A percentile compares a stretch with the other conserved stretches of the same genome.
These are phyloP conservation scores for Phytophthora chlamydospora DNA, from an alignment of 352 stramenopile genomes.

Conservation along the genomic window DNA sequence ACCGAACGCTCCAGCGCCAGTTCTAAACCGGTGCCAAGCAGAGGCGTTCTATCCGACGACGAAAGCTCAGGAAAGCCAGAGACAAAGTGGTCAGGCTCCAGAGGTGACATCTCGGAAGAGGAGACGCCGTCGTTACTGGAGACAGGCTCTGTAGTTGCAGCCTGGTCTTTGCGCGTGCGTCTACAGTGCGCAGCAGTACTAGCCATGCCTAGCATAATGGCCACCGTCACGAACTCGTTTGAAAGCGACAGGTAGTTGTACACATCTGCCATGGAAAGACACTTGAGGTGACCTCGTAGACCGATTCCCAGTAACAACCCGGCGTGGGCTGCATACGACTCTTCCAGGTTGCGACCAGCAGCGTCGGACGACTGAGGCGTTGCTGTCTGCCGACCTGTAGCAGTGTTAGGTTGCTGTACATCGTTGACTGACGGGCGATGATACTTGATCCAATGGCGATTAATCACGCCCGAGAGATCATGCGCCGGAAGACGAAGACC, in stretches of 20 bases:
- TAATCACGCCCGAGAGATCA: constrained; percentile 88
- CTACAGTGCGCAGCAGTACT: constrained; percentile 92
- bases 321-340: constrained; percentile 91
- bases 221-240: constrained; percentile 96
- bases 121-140: constrained; percentile 1
- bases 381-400: constrained; percentile 18
- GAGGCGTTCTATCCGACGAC: constrained; percentile 36
- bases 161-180: constrained; percentile 45
- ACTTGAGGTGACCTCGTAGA: constrained; percentile 93
- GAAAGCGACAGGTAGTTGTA: constrained; percentile 98
- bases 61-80: constrained; percentile 32
- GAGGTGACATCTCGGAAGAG: constrained; percentile 15
- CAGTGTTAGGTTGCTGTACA: constrained; percentile 17
- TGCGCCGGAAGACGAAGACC: constrained; percentile 86
- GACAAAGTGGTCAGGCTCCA: constrained; percentile 31
- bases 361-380: constrained; percentile 23
- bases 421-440: constrained; percentile 86
- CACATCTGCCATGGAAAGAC: constrained; percentile 97
- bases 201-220: constrained; percentile 97
- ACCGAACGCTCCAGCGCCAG: constrained; percentile 87
- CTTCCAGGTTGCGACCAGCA: constrained; percentile 62
- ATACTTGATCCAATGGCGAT: constrained; percentile 98
- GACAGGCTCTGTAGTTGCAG: constrained; percentile 8
- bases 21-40: constrained; percentile 56
- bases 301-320: constrained; percentile 96